Evolutionary conservation across 495 filamentous ascomycete species (phyloP).

Genomic region (Rusavskia elegans): DNA sequence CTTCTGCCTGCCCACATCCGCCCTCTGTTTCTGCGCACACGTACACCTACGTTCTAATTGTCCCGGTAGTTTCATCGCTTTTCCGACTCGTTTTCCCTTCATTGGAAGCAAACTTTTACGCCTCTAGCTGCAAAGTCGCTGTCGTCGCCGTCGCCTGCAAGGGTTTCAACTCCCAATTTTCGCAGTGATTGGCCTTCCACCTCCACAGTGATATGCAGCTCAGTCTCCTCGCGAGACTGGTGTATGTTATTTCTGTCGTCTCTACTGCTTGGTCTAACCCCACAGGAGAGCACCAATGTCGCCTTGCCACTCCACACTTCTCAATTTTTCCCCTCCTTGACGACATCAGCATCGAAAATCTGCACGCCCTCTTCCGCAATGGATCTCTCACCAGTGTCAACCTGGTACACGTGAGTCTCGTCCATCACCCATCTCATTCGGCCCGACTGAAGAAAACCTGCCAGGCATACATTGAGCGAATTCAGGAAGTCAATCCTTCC

Average conservation of each 20-base stretch:
- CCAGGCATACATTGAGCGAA: slow-evolving; percentile 25
- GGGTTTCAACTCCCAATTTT: neutral
- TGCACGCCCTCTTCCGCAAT: slow-evolving; percentile 2
- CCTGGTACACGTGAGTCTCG: slow-evolving; percentile 10
- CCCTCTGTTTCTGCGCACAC: too few relatives aligned
- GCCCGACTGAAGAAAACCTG: neutral
- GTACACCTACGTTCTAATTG: too few relatives aligned
- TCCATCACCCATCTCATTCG: neutral
- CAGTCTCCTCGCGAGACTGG: slow-evolving; percentile 4
- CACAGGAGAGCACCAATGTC: slow-evolving; percentile 5
- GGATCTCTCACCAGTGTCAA: slow-evolving; percentile 9
- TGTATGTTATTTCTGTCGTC: slow-evolving; percentile 4
- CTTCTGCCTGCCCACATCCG: too few relatives aligned
- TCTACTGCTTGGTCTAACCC: neutral
- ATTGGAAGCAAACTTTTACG: neutral
- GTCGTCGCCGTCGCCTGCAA: neutral
- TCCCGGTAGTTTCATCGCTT: neutral
- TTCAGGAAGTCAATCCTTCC: slow-evolving; percentile 22
- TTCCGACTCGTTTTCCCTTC: too few relatives aligned
- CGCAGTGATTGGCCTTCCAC: neutral
- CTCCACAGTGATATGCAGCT: neutral
- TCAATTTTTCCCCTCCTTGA: slow-evolving; percentile 1
- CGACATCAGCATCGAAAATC: slow-evolving; percentile 6
- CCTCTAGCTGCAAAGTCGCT: neutral
- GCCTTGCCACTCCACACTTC: neutral